A percentile compares a stretch with the other conserved stretches of the same genome.
phyloP scores from a whole-genome alignment of 805 yeast genomes.

The Spencermartinsiella europaea region DNA sequence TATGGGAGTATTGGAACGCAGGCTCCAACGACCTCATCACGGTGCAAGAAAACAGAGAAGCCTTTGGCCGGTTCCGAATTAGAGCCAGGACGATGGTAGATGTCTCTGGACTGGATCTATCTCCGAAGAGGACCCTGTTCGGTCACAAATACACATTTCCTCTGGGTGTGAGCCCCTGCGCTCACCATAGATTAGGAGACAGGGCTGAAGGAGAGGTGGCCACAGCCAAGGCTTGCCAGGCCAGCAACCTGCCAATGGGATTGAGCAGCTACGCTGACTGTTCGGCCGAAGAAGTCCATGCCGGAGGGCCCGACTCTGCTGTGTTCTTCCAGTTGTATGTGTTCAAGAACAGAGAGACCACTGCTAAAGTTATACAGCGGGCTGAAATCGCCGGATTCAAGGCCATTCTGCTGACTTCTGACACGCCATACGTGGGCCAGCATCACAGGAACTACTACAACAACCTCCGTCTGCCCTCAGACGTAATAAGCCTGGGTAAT shows the following conservation, averaged over 20 bases:
- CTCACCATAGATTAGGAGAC: conserved; percentile 29
- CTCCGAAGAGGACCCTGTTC: conserved; percentile 21
- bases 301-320: conserved; percentile 22
- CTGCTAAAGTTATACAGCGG: conserved; percentile 21
- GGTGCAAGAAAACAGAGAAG: conserved; percentile 24
- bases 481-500: conserved; percentile 26
- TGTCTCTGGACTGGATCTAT: conserved; percentile 24
- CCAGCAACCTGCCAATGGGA: conserved; percentile 27
- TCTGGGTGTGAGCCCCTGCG: conserved; percentile 33
- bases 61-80: conserved; percentile 25
- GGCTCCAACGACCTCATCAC: conserved; percentile 30
- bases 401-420: conserved; percentile 52
- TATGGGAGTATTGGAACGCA: conserved; percentile 28
- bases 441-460: conserved; percentile 42
- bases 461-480: conserved; percentile 26
- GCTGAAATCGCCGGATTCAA: conserved; percentile 32
- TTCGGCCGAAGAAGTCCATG: conserved; percentile 24
- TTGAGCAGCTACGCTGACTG: conserved; percentile 26
- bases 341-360: conserved; percentile 26
- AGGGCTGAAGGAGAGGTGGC: conserved; percentile 30
- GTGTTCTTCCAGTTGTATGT: conserved; percentile 29
- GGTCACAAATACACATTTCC: conserved; percentile 28
- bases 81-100: conserved; percentile 28
- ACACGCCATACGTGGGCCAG: conserved; percentile 49
- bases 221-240: conserved; percentile 29